Base-by-base conservation (phyloP, 495 filamentous ascomycete genomes). In the Delitschia confertaspora region DNA sequence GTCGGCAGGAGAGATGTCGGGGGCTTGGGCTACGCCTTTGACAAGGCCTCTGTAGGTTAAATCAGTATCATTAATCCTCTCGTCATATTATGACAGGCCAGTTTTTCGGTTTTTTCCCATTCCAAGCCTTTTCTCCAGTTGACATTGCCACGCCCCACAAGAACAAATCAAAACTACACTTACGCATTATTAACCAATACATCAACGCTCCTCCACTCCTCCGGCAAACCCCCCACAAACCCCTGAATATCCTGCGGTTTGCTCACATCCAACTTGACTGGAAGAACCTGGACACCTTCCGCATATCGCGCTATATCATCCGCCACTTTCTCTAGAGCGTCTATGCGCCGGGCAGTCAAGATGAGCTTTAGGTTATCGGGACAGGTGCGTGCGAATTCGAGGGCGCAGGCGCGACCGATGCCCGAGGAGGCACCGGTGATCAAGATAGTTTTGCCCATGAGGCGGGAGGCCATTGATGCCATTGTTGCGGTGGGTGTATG, bases 151-250 rank as follows among this genome's bases (percentile, higher is more conserved):
- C 4, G 13, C 14, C 10, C 35, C 30, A 6, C 3, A 9, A 1
- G 37, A 6, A 30, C 22, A 29, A 23, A 35, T 20, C 8, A 33
- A 11, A 3, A 14, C 6, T 38, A 41, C 33, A 74, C 83, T 63
- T 65, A 93, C 88, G 91, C 91, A 74, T 96, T 98, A 64, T 98
- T 98, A 3, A 98, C 88, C 51, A 98, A 60, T 7, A 98, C 74
- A 67, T 95, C 78, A 46, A 96, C 83, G 23, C 85, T 79, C 65
- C 76, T 76, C 64, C 83, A 98, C 60, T 87, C 91, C 40, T 78
- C 76, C 0, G 88, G 87, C 55, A 96, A 60, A 9, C 67, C 71
- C 0, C 63, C 65, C 18, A 95, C 77, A 60, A 98, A 93, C 18
- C 67, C 70, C 38, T 74, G 69, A 13, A 98, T 74, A 51, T 91